Percentiles rank a stretch among this genome's conserved stretches.
Evolutionary conservation across 352 stramenopile species (phyloP).

Genomic region (Globisporangium iwayamae): DNA sequence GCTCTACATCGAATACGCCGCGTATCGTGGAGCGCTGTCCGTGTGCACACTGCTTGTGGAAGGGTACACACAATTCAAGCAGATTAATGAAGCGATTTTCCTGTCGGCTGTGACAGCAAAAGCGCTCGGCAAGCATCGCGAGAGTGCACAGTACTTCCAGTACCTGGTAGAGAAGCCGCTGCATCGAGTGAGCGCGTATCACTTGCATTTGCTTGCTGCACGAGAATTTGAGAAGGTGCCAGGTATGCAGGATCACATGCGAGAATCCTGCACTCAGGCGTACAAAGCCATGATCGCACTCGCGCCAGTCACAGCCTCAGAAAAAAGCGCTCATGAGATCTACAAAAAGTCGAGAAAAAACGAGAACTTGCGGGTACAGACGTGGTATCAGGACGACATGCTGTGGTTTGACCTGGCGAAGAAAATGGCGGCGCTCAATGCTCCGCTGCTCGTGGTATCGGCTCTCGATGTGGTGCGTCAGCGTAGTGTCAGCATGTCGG

Average conservation of each 20-base stretch:
- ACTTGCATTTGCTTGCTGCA: constrained; percentile 53
- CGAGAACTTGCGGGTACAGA: constrained; percentile 45
- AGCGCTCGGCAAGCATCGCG: constrained; percentile 44
- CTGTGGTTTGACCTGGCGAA: constrained; percentile 63
- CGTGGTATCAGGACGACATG: constrained; percentile 50
- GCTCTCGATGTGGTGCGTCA: constrained; percentile 28
- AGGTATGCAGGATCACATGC: constrained; percentile 38
- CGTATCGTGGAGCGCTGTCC: constrained; percentile 55
- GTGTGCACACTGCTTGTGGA: constrained; percentile 70
- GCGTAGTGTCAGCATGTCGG: constrained; percentile 11
- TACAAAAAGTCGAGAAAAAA: constrained; percentile 69
- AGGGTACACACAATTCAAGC: constrained; percentile 36
- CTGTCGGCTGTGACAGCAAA: constrained; percentile 54
- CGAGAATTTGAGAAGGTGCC: constrained; percentile 42
- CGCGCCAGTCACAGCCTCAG: constrained; percentile 37
- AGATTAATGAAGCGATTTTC: constrained; percentile 59
- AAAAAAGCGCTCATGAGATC: constrained; percentile 51
- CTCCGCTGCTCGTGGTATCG: constrained; percentile 37
- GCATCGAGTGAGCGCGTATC: constrained; percentile 44
- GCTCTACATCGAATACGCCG: constrained; percentile 69
- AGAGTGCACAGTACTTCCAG: constrained; percentile 73
- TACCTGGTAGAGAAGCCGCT: constrained; percentile 60
- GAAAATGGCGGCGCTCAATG: constrained; percentile 40
- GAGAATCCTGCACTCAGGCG: constrained; percentile 47
- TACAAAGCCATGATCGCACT: constrained; percentile 55